Conservation (phyloP, 345 rosid species). For the Dimocarpus longan region DNA sequence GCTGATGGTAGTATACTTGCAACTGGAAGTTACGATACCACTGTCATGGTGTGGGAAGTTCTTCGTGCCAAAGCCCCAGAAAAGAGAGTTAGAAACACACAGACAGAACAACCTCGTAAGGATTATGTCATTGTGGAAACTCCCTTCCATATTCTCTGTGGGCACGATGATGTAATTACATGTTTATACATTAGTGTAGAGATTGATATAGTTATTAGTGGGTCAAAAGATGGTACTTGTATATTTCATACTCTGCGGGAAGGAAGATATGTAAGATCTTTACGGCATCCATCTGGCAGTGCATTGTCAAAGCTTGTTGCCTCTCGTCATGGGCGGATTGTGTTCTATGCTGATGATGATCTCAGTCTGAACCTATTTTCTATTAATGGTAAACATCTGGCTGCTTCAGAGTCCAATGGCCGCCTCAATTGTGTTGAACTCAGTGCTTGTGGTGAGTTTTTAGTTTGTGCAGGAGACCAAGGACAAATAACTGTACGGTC, state of each 20-base stretch:
- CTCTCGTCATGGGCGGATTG: slow-evolving; percentile 79
- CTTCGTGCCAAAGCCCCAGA: slow-evolving; percentile 58
- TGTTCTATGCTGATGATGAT: slow-evolving; percentile 86
- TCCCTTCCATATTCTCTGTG: slow-evolving; percentile 92
- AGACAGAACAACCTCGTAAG: slow-evolving; percentile 59
- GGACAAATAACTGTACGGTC: slow-evolving; percentile 90
- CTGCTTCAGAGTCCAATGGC: slow-evolving; percentile 87
- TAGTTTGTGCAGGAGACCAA: slow-evolving; percentile 96
- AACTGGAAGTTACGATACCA: slow-evolving; percentile 96
- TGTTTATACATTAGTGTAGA: slow-evolving; percentile 82
- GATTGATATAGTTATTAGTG: slow-evolving; percentile 94
- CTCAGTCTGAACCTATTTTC: slow-evolving; percentile 87
- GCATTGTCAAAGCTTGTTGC: slow-evolving; percentile 86
- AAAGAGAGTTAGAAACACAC: slow-evolving; percentile 59
- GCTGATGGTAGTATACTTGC: slow-evolving; percentile 86
- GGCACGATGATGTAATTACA: slow-evolving; percentile 94
- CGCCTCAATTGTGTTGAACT: slow-evolving; percentile 90
- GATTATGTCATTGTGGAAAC: slow-evolving; percentile 76
- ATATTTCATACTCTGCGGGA: slow-evolving; percentile 85
- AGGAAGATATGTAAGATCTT: slow-evolving; percentile 89
- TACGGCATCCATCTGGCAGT: slow-evolving; percentile 81
- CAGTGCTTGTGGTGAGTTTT: slow-evolving; percentile 81
- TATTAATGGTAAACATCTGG: slow-evolving; percentile 91
- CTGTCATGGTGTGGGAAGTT: slow-evolving; percentile 96
- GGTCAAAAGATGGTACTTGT: slow-evolving; percentile 97